Conservation (phyloP, 2,329 filamentous ascomycete genomes). For the Lachnellula subtilissima region DNA sequence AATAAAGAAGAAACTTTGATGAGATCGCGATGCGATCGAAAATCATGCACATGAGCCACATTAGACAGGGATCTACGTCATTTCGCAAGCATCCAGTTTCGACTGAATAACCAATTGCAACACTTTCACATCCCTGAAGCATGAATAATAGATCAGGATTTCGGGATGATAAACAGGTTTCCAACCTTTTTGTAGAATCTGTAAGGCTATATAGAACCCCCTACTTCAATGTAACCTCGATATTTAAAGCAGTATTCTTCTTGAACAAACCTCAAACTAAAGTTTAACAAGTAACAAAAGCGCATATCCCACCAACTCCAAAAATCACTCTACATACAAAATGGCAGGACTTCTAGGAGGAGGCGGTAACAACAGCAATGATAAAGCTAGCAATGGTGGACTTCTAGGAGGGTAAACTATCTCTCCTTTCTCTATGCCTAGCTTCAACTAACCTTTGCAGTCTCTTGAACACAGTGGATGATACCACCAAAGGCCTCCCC, state of each 20-base stretch:
- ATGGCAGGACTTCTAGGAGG: constrained; percentile 44
- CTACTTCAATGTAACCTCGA: not conserved
- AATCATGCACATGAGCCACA: not conserved
- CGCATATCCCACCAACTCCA: not conserved
- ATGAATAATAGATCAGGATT: not conserved
- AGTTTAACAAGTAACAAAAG: not conserved
- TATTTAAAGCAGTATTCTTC: not conserved
- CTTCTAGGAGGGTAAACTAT: constrained; percentile 15
- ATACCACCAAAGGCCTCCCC: constrained; percentile 23
- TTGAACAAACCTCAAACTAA: not conserved
- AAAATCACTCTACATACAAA: constrained; percentile 1
- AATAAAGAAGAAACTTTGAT: too few species aligned
- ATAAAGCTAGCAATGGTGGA: constrained; percentile 11
- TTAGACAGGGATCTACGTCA: not conserved
- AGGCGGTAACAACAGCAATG: constrained; percentile 15
- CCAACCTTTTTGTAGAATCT: not conserved
- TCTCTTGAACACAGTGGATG: constrained; percentile 22
- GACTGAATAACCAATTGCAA: not conserved
- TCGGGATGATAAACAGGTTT: not conserved
- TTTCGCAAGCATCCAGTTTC: not conserved
- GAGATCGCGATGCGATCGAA: too few species aligned
- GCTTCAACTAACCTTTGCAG: not conserved
- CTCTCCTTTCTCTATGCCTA: not conserved
- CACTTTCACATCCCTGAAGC: not conserved
- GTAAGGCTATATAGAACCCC: not conserved